Evolutionary conservation across 1,139 yeast species (phyloP).

Genomic region (Lodderomyces metapsilosis): DNA sequence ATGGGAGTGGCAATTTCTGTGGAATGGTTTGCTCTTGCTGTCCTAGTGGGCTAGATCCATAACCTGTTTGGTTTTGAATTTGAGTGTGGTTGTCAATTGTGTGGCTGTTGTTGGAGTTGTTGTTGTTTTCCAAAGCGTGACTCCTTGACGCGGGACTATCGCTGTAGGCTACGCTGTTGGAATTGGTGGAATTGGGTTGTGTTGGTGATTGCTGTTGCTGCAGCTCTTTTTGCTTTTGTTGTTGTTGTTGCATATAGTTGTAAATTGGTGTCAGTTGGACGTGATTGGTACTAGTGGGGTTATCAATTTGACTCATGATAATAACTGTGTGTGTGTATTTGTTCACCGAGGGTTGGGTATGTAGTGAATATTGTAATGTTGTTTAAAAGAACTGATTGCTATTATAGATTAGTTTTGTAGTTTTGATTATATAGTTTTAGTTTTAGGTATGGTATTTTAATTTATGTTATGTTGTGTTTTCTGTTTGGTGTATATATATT

Average conservation of each 20-base stretch:
- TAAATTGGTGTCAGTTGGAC: slow-evolving; percentile 3
- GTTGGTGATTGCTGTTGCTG: slow-evolving; percentile 4
- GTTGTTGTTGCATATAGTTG: slow-evolving; percentile 6
- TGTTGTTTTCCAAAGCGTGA: background rate
- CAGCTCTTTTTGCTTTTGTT: background rate
- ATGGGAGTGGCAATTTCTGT: slow-evolving; percentile 1
- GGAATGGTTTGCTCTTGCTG: background rate
- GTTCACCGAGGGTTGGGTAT: too few species aligned
- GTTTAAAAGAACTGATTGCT: too few species aligned
- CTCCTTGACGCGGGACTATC: background rate
- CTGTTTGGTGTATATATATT: background rate
- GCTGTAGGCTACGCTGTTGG: background rate
- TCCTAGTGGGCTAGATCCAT: background rate
- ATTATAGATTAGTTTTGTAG: too few species aligned
- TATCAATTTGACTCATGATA: background rate
- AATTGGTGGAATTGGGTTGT: background rate
- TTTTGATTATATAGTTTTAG: background rate
- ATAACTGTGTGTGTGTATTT: background rate
- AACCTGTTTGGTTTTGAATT: background rate
- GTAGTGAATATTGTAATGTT: too few species aligned
- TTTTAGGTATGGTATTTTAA: background rate
- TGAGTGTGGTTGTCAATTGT: background rate
- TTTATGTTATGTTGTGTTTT: background rate
- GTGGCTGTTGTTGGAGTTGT: slow-evolving; percentile 1
- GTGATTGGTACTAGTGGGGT: slow-evolving; percentile 2